Base-by-base conservation (phyloP, 1,284 basidiomycete species). In the Hemileia vastatrix region DNA sequence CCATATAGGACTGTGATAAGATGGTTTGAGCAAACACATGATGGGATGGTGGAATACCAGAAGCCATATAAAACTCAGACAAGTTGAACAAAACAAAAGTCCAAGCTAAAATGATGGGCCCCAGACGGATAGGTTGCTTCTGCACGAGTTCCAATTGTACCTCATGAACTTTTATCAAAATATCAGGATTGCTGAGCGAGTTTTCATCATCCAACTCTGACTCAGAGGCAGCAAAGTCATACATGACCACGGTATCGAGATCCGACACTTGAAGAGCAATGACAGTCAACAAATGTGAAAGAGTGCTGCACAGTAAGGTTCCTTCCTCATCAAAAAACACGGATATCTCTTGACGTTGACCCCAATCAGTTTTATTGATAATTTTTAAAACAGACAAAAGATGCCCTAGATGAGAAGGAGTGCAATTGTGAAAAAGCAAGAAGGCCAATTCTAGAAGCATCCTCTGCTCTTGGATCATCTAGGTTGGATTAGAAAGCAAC, bases 301-400 rank as follows among this genome's bases (percentile, higher is more conserved):
- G 31, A 27, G 54, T 54, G 44, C 33, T 15, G 23, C 52, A 21
- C 21, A 62, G 54, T 31, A 36, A 23, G n/a, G 52, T 48, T 15
- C 52, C 52, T 62, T 62, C 59, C 18, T 62, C 59, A 40, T 62
- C 52, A 27, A 62, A 62, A 43, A 53, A 62, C 48, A 52, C 36
- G 23, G 54, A 54, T 24, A 51, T 53, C 9, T 44, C 52, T 44
- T 62, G 59, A 54, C 9, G 54, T 43, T 62, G 44, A 27, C 59
- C 59, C 59, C 52, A 62, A 47, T 51, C 48, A 18, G 59, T 62
- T 23, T 54, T 51, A 21, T 50, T 52, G 18, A 62, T 31, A 18
- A 48, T 52, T 23, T 13, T 54, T 36, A 62, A 40, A 13, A 43
- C 45, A 32, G 59, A 54, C 13, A 54, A 13, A 31, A 54, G 54